These are phyloP conservation scores for Fraxinus albicans DNA, from an alignment of 305 asterid genomes.

Conservation along the genomic window DNA sequence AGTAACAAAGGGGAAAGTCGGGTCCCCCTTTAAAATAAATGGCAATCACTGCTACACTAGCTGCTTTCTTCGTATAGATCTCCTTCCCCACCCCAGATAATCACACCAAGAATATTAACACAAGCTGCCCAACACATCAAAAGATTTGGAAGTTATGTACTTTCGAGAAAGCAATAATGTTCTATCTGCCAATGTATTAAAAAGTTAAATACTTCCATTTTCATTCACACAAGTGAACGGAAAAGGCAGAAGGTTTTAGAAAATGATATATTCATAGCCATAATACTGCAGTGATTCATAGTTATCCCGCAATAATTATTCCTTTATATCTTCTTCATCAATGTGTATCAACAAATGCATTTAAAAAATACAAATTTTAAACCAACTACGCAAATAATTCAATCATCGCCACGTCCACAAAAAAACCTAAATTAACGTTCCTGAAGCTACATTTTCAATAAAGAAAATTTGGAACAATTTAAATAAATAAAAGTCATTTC, in stretches of 20 bases:
- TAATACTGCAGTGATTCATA: neutral
- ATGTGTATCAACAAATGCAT: neutral
- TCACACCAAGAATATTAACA: neutral
- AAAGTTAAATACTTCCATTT: neutral
- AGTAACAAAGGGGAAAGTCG: neutral
- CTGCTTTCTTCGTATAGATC: neutral
- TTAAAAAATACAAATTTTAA: neutral
- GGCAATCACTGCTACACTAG: neutral
- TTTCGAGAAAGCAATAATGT: neutral
- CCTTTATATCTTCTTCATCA: neutral
- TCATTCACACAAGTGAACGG: neutral
- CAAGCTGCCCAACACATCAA: neutral
- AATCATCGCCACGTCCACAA: slow-evolving; percentile 5
- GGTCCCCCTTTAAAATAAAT: neutral
- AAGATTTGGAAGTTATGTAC: neutral
- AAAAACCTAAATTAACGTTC: slow-evolving; percentile 17
- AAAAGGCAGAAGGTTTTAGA: neutral
- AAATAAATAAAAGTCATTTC: neutral
- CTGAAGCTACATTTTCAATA: slow-evolving; percentile 21
- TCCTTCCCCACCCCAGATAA: neutral
- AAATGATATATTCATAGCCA: neutral
- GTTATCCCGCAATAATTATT: neutral
- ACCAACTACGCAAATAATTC: neutral
- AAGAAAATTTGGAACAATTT: neutral
- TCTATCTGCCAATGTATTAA: neutral